These are phyloP conservation scores for Fragilaria crotonensis DNA, from an alignment of 108 stramenopile genomes.

Conservation along the genomic window DNA sequence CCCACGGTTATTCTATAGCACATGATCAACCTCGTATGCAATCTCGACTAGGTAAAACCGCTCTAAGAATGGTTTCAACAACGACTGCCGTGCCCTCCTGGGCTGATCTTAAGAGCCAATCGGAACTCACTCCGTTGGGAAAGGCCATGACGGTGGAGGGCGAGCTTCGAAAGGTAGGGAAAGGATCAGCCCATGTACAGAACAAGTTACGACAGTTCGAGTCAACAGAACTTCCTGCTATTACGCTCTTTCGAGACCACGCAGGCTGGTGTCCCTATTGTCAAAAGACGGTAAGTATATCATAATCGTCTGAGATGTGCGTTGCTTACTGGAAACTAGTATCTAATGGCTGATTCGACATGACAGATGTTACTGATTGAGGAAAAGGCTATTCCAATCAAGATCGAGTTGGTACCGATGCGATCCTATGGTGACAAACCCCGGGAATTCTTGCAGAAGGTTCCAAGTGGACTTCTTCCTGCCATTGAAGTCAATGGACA, in stretches of 20 bases:
- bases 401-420: slow-evolving; percentile 90
- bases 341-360: too few species aligned
- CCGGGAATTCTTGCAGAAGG: slow-evolving; percentile 63
- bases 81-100: slow-evolving; percentile 24
- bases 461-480: slow-evolving; percentile 84
- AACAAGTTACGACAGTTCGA: slow-evolving; percentile 62
- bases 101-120: slow-evolving; percentile 18
- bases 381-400: slow-evolving; percentile 85
- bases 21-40: neutral
- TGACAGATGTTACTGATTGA: slow-evolving; percentile 77
- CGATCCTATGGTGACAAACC: slow-evolving; percentile 92
- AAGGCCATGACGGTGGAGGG: slow-evolving; percentile 53
- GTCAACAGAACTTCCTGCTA: slow-evolving; percentile 30
- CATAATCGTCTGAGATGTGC: too few species aligned
- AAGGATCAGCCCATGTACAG: slow-evolving; percentile 60
- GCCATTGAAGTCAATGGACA: slow-evolving; percentile 72
- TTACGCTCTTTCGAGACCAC: slow-evolving; percentile 67
- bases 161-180: slow-evolving; percentile 39
- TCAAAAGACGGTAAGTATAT: slow-evolving; percentile 31
- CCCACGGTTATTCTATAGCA: neutral
- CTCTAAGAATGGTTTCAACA: neutral
- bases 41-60: neutral
- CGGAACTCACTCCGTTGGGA: slow-evolving; percentile 42
- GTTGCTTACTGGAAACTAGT: too few species aligned
- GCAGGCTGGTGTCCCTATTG: slow-evolving; percentile 55